These are phyloP conservation scores for Epicoccum nigrum DNA, from an alignment of 2,329 filamentous ascomycete species.

Conservation along the genomic window DNA sequence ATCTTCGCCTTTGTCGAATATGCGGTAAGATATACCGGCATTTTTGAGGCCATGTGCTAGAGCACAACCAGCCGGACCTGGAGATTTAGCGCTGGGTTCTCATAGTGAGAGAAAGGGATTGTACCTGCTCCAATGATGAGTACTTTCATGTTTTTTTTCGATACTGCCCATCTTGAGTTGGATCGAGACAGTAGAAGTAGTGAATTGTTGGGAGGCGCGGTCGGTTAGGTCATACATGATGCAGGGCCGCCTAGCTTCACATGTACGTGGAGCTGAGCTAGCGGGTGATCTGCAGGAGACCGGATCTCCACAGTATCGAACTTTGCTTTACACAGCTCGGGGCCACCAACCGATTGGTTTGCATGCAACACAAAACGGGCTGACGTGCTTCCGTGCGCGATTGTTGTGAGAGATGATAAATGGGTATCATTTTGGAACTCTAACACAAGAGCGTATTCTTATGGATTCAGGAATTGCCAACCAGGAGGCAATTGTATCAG, in stretches of 20 bases:
- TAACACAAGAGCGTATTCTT: too few relatives aligned
- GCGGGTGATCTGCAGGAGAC: constrained; percentile 15
- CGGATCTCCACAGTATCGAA: constrained; percentile 30
- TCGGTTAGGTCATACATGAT: neutral
- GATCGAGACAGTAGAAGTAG: too few relatives aligned
- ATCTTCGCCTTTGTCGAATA: constrained; percentile 39
- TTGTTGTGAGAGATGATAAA: too few relatives aligned
- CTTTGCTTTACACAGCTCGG: neutral
- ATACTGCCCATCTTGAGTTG: neutral
- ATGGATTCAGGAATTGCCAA: too few relatives aligned
- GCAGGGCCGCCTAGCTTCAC: constrained; percentile 13
- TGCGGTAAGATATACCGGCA: constrained; percentile 32
- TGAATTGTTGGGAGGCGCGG: neutral
- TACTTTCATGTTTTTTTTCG: constrained; percentile 24
- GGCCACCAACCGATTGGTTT: too few relatives aligned
- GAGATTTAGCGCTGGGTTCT: neutral
- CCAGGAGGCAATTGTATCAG: neutral
- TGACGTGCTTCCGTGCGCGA: neutral
- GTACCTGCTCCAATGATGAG: constrained; percentile 37
- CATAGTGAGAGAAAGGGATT: too few relatives aligned
- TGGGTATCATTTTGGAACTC: too few relatives aligned
- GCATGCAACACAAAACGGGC: too few relatives aligned
- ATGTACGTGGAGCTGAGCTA: constrained; percentile 16
- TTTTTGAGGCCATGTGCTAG: constrained; percentile 52
- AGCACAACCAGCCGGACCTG: constrained; percentile 51